Conservation (phyloP, 2,329 filamentous ascomycete species). For the Neophaeococcomyces aloes region DNA sequence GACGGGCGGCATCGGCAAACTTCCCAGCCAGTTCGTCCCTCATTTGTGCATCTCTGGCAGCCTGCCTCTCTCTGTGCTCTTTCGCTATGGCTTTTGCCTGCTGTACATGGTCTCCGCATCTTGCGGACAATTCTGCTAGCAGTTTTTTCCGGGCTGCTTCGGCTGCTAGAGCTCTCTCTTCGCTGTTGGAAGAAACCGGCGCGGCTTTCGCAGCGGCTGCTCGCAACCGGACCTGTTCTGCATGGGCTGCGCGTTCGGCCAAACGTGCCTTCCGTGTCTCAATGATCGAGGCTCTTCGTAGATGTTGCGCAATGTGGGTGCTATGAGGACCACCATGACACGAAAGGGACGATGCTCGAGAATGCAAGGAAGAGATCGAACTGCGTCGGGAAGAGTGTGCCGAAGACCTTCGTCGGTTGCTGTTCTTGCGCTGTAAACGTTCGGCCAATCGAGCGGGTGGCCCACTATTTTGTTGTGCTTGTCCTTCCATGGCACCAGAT, state of each 20-base stretch:
- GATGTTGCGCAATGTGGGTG: slow-evolving; percentile 53
- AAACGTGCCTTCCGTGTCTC: slow-evolving; percentile 54
- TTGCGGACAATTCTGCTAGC: slow-evolving; percentile 53
- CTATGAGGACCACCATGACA: slow-evolving; percentile 42
- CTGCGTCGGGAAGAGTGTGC: slow-evolving; percentile 54
- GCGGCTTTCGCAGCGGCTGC: slow-evolving; percentile 52
- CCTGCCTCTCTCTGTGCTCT: slow-evolving; percentile 54
- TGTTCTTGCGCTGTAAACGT: slow-evolving; percentile 48
- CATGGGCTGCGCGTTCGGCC: slow-evolving; percentile 54
- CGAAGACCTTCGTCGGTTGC: slow-evolving; percentile 48
- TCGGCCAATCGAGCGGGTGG: slow-evolving; percentile 53
- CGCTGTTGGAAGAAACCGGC: slow-evolving; percentile 45
- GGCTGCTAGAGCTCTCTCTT: slow-evolving; percentile 53
- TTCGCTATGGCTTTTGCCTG: slow-evolving; percentile 57
- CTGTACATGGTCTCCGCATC: slow-evolving; percentile 56
- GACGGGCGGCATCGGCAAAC: slow-evolving; percentile 52
- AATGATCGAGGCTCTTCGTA: slow-evolving; percentile 54
- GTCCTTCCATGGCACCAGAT: too few relatives aligned
- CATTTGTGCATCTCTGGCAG: slow-evolving; percentile 49
- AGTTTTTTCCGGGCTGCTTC: slow-evolving; percentile 54
- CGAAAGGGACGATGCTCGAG: slow-evolving; percentile 46
- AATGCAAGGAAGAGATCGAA: slow-evolving; percentile 54
- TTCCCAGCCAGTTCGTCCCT: slow-evolving; percentile 55
- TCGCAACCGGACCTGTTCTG: slow-evolving; percentile 53
- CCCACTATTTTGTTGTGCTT: slow-evolving; percentile 30